Conservation (phyloP, 495 filamentous ascomycete genomes). For the Baudoinia panamericana region DNA sequence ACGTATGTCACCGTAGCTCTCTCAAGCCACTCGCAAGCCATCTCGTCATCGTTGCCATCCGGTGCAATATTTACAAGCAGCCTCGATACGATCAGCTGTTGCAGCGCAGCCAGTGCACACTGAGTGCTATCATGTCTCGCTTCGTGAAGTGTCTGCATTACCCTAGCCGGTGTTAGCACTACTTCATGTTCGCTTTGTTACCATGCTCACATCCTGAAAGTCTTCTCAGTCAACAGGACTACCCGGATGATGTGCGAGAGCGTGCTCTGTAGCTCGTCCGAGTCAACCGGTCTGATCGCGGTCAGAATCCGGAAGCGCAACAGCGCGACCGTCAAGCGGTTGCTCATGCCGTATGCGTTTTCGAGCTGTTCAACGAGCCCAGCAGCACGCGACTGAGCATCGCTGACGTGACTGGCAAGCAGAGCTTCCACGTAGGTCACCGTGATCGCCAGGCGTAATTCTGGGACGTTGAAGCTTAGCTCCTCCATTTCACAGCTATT, state of each 20-base stretch:
- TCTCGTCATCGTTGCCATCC: constrained; percentile 29
- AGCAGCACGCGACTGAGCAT: constrained; percentile 40
- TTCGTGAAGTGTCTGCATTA: constrained; percentile 57
- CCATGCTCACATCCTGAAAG: constrained; percentile 42
- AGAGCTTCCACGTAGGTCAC: constrained; percentile 30
- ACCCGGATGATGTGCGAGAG: constrained; percentile 39
- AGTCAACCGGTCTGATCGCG: constrained; percentile 20
- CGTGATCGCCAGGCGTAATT: constrained; percentile 52
- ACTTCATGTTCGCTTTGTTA: neutral
- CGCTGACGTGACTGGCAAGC: constrained; percentile 24
- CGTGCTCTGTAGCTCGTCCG: constrained; percentile 18
- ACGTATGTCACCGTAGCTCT: constrained; percentile 42
- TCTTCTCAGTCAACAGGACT: constrained; percentile 44
- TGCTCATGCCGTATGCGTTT: constrained; percentile 38
- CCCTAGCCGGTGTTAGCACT: constrained; percentile 17
- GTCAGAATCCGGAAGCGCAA: constrained; percentile 54
- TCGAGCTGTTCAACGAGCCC: constrained; percentile 46
- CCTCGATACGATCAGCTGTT: constrained; percentile 36
- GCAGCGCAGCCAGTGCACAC: constrained; percentile 42
- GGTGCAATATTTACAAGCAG: constrained; percentile 3
- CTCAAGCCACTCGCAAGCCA: constrained; percentile 46
- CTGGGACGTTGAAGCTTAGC: constrained; percentile 45
- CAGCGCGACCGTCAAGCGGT: constrained; percentile 51
- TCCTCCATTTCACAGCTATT: constrained; percentile 40
- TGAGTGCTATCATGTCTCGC: constrained; percentile 35